Percentiles rank a stretch among this genome's conserved stretches.
phyloP scores from a whole-genome alignment of 768 basidiomycete species.

The Hemileccinum impolitum region DNA sequence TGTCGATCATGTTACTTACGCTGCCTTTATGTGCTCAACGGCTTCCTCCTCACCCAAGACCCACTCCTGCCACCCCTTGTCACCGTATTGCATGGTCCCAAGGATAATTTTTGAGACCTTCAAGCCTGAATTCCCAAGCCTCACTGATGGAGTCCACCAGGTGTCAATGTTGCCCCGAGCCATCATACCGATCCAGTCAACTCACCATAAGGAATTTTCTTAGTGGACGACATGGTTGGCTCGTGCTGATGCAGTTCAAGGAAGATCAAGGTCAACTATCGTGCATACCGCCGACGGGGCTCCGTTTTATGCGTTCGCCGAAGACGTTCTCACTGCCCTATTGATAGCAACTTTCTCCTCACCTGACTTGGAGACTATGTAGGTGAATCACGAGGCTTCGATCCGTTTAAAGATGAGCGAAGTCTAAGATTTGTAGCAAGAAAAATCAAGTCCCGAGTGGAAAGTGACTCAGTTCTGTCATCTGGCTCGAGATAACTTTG shows the following conservation, averaged over 20 bases:
- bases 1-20: slow-evolving; percentile 28
- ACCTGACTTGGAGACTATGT: slow-evolving; percentile 2
- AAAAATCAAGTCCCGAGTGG: too few species aligned
- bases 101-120: slow-evolving; percentile 52
- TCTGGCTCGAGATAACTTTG: not conserved
- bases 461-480: too few species aligned
- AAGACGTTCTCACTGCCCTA: slow-evolving; percentile 13
- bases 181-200: not conserved
- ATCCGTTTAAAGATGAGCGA: too few species aligned
- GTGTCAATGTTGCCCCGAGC: not conserved
- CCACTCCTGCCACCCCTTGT: slow-evolving; percentile 52
- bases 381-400: not conserved
- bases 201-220: slow-evolving; percentile 34
- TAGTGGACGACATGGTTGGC: slow-evolving; percentile 19
- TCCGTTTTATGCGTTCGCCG: not conserved
- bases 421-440: too few species aligned
- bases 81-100: slow-evolving; percentile 46
- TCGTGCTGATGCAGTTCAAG: not conserved
- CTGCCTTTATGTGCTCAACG: slow-evolving; percentile 45
- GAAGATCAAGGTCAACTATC: too few species aligned
- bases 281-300: not conserved
- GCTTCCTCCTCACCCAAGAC: slow-evolving; percentile 45
- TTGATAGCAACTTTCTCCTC: slow-evolving; percentile 8
- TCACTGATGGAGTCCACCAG: slow-evolving; percentile 23
- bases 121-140: slow-evolving; percentile 46